Evolutionary conservation across 495 filamentous ascomycete genomes (phyloP).

Genomic region (Aspergillus sclerotioniger): DNA sequence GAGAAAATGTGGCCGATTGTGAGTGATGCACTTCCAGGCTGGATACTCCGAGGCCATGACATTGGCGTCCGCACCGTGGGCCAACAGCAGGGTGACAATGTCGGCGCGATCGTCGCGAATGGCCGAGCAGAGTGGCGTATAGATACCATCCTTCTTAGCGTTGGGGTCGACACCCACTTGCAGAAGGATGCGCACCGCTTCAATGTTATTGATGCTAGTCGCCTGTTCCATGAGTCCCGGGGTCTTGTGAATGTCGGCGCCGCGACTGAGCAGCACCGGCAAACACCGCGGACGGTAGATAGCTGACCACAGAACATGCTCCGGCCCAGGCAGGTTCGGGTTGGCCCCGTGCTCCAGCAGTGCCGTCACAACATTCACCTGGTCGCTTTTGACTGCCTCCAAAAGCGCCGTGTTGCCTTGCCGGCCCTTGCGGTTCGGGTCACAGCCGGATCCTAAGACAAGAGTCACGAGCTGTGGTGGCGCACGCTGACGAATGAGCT

Average conservation of each 20-base stretch:
- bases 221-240: conserved; percentile 55
- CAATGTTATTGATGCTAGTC: conserved; percentile 43
- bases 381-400: conserved; percentile 52
- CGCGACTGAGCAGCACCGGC: conserved; percentile 48
- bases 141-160: conserved; percentile 54
- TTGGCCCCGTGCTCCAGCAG: conserved; percentile 51
- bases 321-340: conserved; percentile 50
- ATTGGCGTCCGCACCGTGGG: conserved; percentile 53
- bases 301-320: conserved; percentile 54
- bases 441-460: conserved; percentile 46
- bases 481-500: conserved; percentile 44
- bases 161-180: conserved; percentile 50
- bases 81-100: conserved; percentile 50
- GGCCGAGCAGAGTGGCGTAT: conserved; percentile 55
- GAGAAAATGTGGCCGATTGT: conserved; percentile 48
- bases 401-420: conserved; percentile 54
- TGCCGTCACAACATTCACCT: conserved; percentile 45
- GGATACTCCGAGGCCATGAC: conserved; percentile 52
- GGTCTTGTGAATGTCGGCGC: conserved; percentile 45
- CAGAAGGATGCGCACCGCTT: conserved; percentile 48
- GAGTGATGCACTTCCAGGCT: conserved; percentile 55
- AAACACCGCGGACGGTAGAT: conserved; percentile 49
- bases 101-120: conserved; percentile 53
- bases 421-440: conserved; percentile 51
- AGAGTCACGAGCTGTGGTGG: conserved; percentile 42